phyloP scores from a whole-genome alignment of 2,329 filamentous ascomycete species.

The Herpotrichia juniperi region DNA sequence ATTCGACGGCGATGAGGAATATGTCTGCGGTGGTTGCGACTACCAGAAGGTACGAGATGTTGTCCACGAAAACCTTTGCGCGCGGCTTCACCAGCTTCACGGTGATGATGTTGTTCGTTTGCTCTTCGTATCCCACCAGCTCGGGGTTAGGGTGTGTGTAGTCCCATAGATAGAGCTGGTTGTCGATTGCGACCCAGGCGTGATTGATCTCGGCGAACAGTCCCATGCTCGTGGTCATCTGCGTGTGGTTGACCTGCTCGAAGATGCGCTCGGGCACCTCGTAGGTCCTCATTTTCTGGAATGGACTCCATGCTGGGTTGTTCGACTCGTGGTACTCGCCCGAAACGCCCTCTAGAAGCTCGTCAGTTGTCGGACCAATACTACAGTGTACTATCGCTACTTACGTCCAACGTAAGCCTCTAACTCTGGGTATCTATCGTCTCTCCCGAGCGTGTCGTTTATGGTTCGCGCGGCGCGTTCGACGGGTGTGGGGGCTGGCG shows the following conservation, averaged over 20 bases:
- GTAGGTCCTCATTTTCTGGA: slow-evolving; percentile 85
- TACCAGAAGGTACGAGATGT: slow-evolving; percentile 86
- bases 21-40: slow-evolving; percentile 87
- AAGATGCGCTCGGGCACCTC: slow-evolving; percentile 91
- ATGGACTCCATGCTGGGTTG: slow-evolving; percentile 79
- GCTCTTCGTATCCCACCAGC: slow-evolving; percentile 89
- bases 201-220: slow-evolving; percentile 94
- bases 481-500: slow-evolving; percentile 64
- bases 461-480: slow-evolving; percentile 83
- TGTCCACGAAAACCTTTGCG: slow-evolving; percentile 81
- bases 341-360: slow-evolving; percentile 75
- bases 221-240: slow-evolving; percentile 92
- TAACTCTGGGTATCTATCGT: slow-evolving; percentile 84
- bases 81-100: slow-evolving; percentile 87
- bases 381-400: slow-evolving; percentile 37
- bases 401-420: slow-evolving; percentile 88
- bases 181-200: slow-evolving; percentile 95
- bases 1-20: slow-evolving; percentile 81
- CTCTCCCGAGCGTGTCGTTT: slow-evolving; percentile 76
- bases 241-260: slow-evolving; percentile 85
- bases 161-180: slow-evolving; percentile 96
- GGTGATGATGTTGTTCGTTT: slow-evolving; percentile 85
- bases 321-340: slow-evolving; percentile 85
- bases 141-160: slow-evolving; percentile 93
- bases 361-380: slow-evolving; percentile 32